Evolutionary conservation across 2,329 filamentous ascomycete species (phyloP), one percentile per base, ranked within the genome.

Genomic region (Colletotrichum higginsianum): DNA sequence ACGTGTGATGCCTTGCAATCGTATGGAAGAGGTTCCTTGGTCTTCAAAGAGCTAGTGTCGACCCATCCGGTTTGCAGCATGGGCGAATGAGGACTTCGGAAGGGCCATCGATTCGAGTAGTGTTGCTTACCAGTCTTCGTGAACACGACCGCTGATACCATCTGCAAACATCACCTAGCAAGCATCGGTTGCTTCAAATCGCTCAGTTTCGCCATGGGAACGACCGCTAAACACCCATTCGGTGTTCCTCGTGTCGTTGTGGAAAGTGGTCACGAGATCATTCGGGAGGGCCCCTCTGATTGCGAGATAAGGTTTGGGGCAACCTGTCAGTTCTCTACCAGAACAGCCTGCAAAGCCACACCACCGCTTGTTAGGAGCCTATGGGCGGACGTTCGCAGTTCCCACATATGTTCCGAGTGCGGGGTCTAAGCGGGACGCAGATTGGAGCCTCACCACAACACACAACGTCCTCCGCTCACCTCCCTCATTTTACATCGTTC

Each of bases 381-480:
- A 63, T 18, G 38, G 23, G 23, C 9, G 16, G 61, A 38, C 12
- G 38, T 35, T 23, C 15, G n/a, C 12, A 13, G 38, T 63, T 63
- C 18, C 49, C 61, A 46, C 61, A 55, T 53, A 63, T 63, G n/a
- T 42, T 16, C 23, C 47, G 23, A 26, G 6, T 63, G 61, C 49
- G 61, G 61, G 49, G 61, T 55, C 49, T 44, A 38, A 30, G 47
- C 38, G 60, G 47, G 23, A 53, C 60, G 13, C 42, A 61, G 35
- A 62, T 40, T 40, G 47, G 60, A 52, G 35, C 60, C 60, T 52
- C 60, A 49, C 38, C 60, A 49, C 38, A n/a, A 55, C 61, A 38
- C 8, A 38, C 8, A 38, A 38, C 35, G 18, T 44, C 38, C n/a
- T n/a, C n/a, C 5, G 35, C 13, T 44, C 8, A 16, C 21, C n/a